phyloP scores from a whole-genome alignment of 495 filamentous ascomycete genomes.

The Coniosporium apollinis region DNA sequence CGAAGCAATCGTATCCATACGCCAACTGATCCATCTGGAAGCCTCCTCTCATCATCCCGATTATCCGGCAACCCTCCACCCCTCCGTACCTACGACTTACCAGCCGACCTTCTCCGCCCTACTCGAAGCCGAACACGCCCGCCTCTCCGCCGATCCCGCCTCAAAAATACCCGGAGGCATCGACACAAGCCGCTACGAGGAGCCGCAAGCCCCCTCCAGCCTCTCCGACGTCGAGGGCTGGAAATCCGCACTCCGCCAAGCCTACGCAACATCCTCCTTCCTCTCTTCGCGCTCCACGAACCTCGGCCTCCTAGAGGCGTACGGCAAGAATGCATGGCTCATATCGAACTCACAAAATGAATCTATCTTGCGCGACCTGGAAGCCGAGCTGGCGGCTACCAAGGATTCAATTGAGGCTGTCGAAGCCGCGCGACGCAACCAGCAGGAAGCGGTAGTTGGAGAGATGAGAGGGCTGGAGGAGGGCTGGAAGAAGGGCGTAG shows the following conservation, averaged over 20 bases:
- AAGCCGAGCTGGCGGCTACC: constrained; percentile 54
- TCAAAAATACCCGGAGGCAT: no score
- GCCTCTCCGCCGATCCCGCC: constrained; percentile 32
- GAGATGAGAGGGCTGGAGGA: constrained; percentile 56
- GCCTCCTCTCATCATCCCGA: constrained; percentile 7
- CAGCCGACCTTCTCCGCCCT: constrained; percentile 37
- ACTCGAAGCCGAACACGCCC: constrained; percentile 44
- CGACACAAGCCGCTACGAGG: constrained; percentile 72
- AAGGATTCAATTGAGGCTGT: constrained; percentile 50
- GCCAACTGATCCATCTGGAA: background rate
- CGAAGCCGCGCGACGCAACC: constrained; percentile 49
- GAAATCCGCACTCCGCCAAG: constrained; percentile 19
- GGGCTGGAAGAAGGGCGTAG: constrained; percentile 33
- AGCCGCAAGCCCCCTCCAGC: constrained; percentile 26
- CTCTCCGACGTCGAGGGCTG: constrained; percentile 12
- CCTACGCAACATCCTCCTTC: constrained; percentile 52
- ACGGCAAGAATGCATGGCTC: constrained; percentile 84
- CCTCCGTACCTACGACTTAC: constrained; percentile 18
- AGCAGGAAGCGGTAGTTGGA: constrained; percentile 49
- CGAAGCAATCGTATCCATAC: no score
- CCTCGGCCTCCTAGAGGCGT: constrained; percentile 55
- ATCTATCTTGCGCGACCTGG: constrained; percentile 49
- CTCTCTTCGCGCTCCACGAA: constrained; percentile 48
- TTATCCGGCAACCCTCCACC: constrained; percentile 9
- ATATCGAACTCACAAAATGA: constrained; percentile 68